These are phyloP conservation scores for Sarocladium kiliense DNA, from an alignment of 2,329 filamentous ascomycete species.

Conservation along the genomic window DNA sequence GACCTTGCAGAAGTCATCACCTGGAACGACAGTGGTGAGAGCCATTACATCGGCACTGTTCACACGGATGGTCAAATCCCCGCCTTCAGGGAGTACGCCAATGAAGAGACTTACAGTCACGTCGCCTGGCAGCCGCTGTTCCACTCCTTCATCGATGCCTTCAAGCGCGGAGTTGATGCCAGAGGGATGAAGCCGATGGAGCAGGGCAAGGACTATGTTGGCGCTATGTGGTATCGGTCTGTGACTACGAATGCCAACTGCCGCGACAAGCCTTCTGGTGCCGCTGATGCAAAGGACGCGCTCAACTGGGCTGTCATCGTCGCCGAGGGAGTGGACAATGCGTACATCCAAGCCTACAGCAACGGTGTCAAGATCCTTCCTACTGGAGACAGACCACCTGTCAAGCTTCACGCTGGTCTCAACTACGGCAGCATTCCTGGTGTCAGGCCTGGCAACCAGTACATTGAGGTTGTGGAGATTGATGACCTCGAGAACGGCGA, in stretches of 20 bases:
- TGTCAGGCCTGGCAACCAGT: neutral
- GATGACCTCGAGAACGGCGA: neutral
- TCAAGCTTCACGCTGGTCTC: neutral
- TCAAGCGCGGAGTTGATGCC: conserved; percentile 11
- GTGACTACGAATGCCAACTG: neutral
- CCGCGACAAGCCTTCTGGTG: neutral
- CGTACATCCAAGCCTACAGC: conserved; percentile 4
- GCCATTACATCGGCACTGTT: conserved; percentile 16
- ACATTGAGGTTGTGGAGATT: conserved; percentile 5
- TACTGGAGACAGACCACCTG: neutral
- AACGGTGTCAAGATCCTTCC: conserved; percentile 1
- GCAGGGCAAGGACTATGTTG: conserved; percentile 1
- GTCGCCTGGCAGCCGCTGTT: conserved; percentile 14
- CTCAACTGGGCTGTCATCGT: conserved; percentile 7
- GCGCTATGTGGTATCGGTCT: conserved; percentile 15
- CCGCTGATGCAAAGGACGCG: neutral
- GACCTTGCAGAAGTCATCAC: conserved; percentile 12
- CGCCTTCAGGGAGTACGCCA: conserved; percentile 12
- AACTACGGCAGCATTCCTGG: conserved; percentile 6
- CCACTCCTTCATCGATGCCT: conserved; percentile 14
- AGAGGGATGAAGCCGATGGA: conserved; percentile 10
- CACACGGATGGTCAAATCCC: conserved; percentile 11
- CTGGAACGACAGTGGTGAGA: conserved; percentile 18
- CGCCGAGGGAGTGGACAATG: neutral
- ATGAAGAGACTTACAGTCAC: conserved; percentile 11